Evolutionary conservation across 352 stramenopile genomes (phyloP), one percentile per base, ranked within the genome.

Genomic region (Proteromonas lacertae): DNA sequence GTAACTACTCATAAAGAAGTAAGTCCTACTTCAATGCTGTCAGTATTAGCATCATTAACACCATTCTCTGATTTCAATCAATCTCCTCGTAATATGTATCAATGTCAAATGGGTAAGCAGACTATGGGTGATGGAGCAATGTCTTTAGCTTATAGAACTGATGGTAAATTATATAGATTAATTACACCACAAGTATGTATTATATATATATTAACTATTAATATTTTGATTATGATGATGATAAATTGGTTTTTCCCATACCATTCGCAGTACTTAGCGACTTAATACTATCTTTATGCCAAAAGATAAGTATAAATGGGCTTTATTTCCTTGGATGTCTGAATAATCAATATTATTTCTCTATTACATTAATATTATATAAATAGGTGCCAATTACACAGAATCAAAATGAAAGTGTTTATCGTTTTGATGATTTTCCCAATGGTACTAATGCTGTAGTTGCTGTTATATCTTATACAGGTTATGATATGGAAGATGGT

Each of bases 31-130:
- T 93, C 92, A 52, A 98, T 99, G 83, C 59, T 99, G 21, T 93
- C 74, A 52, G 59, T 97, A 19, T 83, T 96, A 35, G 86, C 87
- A 9, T 94, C 77, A 43, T 53, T 96, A 36, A 98, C 83, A 22
- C 87, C 87, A 8, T 98, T 96, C 54, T 46, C 34, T 19, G 87
- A 99, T 58, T 93, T 96, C 58, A 99, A 99, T 57, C 89, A 99
- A 61, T 90, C 66, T 19, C 89, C 89, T 25, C 62, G 87, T 53
- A 99, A 99, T 58, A 99, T 97, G 86, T 99, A 92, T 53, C 84
- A 98, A 66, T 98, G 87, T 48, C 84, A 97, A 59, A 99, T 99
- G 88, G 88, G 80, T 25, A 99, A 99, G 60, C 88, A 99, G 54
- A 98, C 87, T 1, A 97, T 99, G 86, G 87, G 87, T 25, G 96